Base-by-base conservation (phyloP, 2,329 filamentous ascomycete species). In the Madurella mycetomatis region DNA sequence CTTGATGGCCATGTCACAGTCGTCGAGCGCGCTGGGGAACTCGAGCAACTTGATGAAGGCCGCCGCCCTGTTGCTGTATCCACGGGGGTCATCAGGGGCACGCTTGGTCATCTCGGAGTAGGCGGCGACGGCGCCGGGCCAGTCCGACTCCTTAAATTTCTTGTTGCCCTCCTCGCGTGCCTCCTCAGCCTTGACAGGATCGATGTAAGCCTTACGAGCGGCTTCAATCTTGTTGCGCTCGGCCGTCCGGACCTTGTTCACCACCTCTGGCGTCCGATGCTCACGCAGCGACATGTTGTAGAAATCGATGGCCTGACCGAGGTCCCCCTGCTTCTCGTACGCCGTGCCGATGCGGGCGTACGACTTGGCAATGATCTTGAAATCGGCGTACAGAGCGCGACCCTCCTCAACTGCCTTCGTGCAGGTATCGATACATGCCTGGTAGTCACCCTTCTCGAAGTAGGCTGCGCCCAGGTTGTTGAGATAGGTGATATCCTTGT, bases 341-440 rank as follows among this genome's bases (percentile, higher is more conserved):
- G 92, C 85, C n/a, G 85, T 83, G 60, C 94, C 94, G 63, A 99
- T 95, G 64, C 94, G 90, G 40, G 92, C 91, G 66, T 94, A 96
- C n/a, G 92, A 89, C 84, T 96, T 97, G 69, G 95, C 92, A 62
- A 99, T 92, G 67, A 92, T 81, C 83, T 99, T 99, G 80, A 97
- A 99, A 75, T 99, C 94, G 60, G 94, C 92, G 53, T 91, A 87
- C 64, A 95, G 85, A 65, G 87, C 82, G 55, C 94, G 90, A 53
- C 94, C 94, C 71, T 97, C 88, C 63, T 95, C 87, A 51, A 96
- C 82, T 11, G 95, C 94, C 75, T 90, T 84, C 65, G 88, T 85
- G 76, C 94, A 99, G 15, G 86, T 77, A 65, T 95, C 88, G 60
- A 99, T 91, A 62, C 87, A 86, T 54, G 86, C 88, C 66, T 95